Evolutionary conservation across 2,329 filamentous ascomycete species (phyloP).

Genomic region (Fusarium nelsonii): DNA sequence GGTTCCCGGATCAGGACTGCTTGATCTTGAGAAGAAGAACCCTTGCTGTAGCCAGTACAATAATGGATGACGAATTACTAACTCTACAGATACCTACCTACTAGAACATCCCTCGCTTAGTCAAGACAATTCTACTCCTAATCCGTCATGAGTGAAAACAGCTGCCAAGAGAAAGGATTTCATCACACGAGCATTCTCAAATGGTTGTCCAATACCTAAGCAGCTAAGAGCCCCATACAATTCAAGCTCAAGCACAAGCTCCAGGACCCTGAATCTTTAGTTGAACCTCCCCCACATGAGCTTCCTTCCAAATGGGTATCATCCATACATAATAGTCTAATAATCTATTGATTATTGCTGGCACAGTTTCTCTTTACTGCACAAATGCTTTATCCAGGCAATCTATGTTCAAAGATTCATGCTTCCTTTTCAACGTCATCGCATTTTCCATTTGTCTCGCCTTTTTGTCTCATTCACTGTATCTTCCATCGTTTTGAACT

Average conservation of each 20-base stretch:
- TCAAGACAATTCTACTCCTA: neutral
- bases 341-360: neutral
- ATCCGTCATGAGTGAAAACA: neutral
- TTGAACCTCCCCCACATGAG: constrained; percentile 34
- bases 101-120: constrained; percentile 11
- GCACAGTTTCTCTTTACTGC: neutral
- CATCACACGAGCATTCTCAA: constrained; percentile 25
- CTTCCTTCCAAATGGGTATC: neutral
- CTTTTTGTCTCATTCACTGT: neutral
- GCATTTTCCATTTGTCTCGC: neutral
- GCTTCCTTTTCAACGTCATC: neutral
- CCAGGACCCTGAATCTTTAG: constrained; percentile 32
- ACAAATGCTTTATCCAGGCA: neutral
- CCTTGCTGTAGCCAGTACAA: constrained; percentile 6
- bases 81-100: neutral
- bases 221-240: constrained; percentile 2
- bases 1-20: constrained; percentile 25
- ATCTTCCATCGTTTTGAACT: neutral
- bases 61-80: constrained; percentile 16
- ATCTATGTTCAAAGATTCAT: neutral
- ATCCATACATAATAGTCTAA: neutral
- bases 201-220: neutral
- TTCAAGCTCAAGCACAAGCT: constrained; percentile 21
- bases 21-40: neutral
- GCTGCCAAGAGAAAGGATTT: constrained; percentile 23